Percentiles rank a stretch among this genome's conserved stretches.
phyloP scores from a whole-genome alignment of 176 grass and related monocot genomes.

The Musa schizocarpa region DNA sequence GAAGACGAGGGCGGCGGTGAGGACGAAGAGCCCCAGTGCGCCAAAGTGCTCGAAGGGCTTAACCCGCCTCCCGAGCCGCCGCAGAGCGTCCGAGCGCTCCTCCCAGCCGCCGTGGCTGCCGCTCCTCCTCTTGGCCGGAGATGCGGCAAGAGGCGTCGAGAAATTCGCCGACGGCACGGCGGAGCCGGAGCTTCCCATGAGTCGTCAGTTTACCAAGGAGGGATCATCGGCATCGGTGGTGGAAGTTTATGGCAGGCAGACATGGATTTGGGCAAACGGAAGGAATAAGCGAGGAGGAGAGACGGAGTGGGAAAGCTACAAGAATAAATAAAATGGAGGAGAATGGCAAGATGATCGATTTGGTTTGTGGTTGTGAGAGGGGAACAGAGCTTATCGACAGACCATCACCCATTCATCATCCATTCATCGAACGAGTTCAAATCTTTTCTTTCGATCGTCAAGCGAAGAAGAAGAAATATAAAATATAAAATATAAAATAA shows the following conservation, averaged over 20 bases:
- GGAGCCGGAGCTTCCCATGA: background rate
- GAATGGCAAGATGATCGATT: background rate
- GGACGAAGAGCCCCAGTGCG: background rate
- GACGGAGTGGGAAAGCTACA: background rate
- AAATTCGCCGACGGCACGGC: background rate
- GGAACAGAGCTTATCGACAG: no score
- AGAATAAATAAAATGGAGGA: background rate
- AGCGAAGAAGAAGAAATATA: no score
- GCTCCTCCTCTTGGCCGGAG: background rate
- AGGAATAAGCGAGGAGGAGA: background rate
- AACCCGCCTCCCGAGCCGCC: conserved; percentile 5
- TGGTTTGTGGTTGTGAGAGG: no score
- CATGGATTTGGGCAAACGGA: background rate
- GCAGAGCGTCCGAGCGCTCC: background rate
- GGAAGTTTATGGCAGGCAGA: background rate
- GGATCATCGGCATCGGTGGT: background rate
- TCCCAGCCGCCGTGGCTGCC: background rate
- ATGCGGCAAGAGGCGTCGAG: background rate
- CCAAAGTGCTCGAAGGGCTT: conserved; percentile 13
- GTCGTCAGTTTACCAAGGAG: background rate
- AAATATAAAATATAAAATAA: no score
- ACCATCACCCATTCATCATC: no score
- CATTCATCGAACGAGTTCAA: no score
- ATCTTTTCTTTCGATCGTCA: no score
- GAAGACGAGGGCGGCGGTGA: background rate